These are phyloP conservation scores for Pelargonium citronellum DNA, from an alignment of 441 rosid genomes.

Conservation along the genomic window DNA sequence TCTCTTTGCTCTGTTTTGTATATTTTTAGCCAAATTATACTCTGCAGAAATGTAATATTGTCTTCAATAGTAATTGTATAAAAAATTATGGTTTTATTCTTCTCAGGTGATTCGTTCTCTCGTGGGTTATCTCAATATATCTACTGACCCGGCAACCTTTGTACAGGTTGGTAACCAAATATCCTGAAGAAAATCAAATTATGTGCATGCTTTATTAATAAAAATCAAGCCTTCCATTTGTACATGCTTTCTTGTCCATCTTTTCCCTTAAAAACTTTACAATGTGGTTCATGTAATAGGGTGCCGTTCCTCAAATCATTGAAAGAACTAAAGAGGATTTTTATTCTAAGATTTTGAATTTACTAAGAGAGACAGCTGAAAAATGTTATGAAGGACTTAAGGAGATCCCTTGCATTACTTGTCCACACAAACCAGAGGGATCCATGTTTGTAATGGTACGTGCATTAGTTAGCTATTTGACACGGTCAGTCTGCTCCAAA, in stretches of 20 bases:
- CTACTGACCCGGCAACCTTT: slow-evolving; percentile 53
- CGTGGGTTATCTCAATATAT: slow-evolving; percentile 30
- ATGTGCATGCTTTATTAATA: background rate
- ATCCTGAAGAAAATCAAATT: background rate
- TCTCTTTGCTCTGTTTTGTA: background rate
- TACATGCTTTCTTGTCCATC: background rate
- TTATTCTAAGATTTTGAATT: slow-evolving; percentile 36
- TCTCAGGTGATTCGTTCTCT: slow-evolving; percentile 41
- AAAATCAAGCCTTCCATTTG: too few species aligned
- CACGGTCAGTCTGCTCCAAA: background rate
- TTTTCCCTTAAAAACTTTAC: slow-evolving; percentile 1
- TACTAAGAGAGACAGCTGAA: slow-evolving; percentile 44
- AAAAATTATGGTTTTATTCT: background rate
- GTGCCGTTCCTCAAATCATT: slow-evolving; percentile 58
- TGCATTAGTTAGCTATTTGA: background rate
- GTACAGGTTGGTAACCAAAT: slow-evolving; percentile 44
- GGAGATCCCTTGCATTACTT: slow-evolving; percentile 47
- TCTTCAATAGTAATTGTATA: background rate
- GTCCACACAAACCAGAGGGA: slow-evolving; percentile 46
- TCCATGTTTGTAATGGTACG: slow-evolving; percentile 35
- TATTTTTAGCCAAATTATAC: background rate
- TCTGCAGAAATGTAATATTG: too few species aligned
- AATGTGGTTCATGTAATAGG: slow-evolving; percentile 34
- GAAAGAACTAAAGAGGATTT: slow-evolving; percentile 51
- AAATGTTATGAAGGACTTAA: slow-evolving; percentile 39